Evolutionary conservation across 2,329 filamentous ascomycete genomes (phyloP), one percentile per base, ranked within the genome.

Genomic region (Colletotrichum sp.): DNA sequence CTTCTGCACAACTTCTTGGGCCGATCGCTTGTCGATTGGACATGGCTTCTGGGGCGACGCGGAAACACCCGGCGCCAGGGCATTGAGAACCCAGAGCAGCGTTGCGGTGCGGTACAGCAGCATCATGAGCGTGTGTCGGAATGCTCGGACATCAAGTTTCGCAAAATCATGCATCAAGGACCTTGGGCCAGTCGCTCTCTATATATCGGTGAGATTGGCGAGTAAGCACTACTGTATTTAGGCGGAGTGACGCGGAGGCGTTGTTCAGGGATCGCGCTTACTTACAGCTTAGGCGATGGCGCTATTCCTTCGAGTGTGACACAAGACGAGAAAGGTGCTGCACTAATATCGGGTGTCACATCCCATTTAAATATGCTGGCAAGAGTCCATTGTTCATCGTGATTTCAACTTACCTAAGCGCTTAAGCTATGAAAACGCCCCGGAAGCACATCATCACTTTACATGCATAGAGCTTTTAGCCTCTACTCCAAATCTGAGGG

Each of bases 1-100:
- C 24, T 81, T 79, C 8, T 81, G 77, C 65, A 90, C 85, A 64
- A 90, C 81, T 26, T 88, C 84, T 43, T 86, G 79, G 1, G 87
- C 86, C 16, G 84, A 82, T 77, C 80, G 86, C 8, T 55, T 63
- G 16, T 62, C 36, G 9, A 62, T 16, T 1, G 56, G 55, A 18
- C 32, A 24, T 14, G 34, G 16, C 3, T 28, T 8, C 12, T 32
- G 26, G 14, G 21, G 5, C 18, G 52, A 7, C n/a, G 52, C 28
- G 4, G 34, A 21, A 4, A 21, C 14, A 4, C 21, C 26, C 12
- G 24, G 58, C 6, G 21, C 21, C 26, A 71, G 18, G 7, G 9
- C 10, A n/a, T 24, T 43, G 18, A 71, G 18, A 32, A 30, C 34
- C 30, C 43, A 32, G 1, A 21, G 10, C 9, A 65, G 4, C 26